Percentiles rank a stretch among this genome's conserved stretches.
Conservation (phyloP, 257 asterid genomes). For the Ophiorrhiza pumila region DNA sequence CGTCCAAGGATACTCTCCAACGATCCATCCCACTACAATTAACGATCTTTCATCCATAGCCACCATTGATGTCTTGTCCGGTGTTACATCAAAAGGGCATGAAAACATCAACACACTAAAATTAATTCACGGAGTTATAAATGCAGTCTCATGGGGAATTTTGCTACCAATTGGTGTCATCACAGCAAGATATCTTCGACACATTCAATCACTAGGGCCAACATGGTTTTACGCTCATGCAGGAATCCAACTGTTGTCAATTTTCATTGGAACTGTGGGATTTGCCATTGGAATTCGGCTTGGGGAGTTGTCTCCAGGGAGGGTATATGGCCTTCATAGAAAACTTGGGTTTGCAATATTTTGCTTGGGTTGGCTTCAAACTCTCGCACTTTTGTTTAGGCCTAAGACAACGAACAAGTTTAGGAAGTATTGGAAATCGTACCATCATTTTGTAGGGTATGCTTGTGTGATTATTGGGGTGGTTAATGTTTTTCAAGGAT, state of each 20-base stretch:
- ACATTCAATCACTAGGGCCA: conserved; percentile 49
- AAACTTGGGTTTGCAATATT: conserved; percentile 71
- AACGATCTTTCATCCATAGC: conserved; percentile 64
- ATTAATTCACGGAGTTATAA: conserved; percentile 49
- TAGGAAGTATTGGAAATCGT: conserved; percentile 88
- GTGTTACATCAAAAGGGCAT: conserved; percentile 31
- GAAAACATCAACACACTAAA: conserved; percentile 41
- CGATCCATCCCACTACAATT: conserved; percentile 58
- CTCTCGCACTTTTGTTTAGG: conserved; percentile 69
- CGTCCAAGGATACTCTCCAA: conserved; percentile 91
- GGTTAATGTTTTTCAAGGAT: conserved; percentile 78
- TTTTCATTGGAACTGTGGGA: conserved; percentile 64
- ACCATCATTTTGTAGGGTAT: conserved; percentile 87
- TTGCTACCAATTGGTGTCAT: conserved; percentile 66
- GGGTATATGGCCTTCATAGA: conserved; percentile 59
- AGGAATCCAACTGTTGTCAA: conserved; percentile 57
- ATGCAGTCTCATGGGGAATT: conserved; percentile 76
- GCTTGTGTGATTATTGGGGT: conserved; percentile 71
- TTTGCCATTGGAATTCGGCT: conserved; percentile 63
- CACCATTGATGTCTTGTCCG: conserved; percentile 65
- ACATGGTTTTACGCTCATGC: conserved; percentile 81
- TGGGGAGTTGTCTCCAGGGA: conserved; percentile 63
- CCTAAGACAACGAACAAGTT: conserved; percentile 72
- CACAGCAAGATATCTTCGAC: conserved; percentile 68
- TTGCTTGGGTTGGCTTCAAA: conserved; percentile 75